phyloP scores from a whole-genome alignment of 495 filamentous ascomycete species.

The Aspergillus cristatus region DNA sequence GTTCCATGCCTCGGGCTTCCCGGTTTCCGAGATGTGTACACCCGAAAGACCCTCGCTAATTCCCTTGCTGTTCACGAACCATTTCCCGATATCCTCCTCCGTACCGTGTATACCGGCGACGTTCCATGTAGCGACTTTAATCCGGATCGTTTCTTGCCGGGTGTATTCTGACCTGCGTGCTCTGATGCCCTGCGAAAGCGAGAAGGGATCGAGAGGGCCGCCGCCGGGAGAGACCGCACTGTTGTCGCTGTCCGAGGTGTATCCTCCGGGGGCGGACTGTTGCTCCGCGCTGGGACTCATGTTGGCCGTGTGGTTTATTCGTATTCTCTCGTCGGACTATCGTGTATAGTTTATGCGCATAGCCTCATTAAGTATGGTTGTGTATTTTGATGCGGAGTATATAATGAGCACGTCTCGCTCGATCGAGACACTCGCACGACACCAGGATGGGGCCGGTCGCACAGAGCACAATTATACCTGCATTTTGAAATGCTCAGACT shows the following conservation, averaged over 20 bases:
- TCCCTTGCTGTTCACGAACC: slow-evolving; percentile 74
- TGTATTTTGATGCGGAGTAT: too few relatives aligned
- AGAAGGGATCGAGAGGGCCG: slow-evolving; percentile 24
- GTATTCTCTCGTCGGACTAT: too few relatives aligned
- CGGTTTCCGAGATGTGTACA: slow-evolving; percentile 11
- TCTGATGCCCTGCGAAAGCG: slow-evolving; percentile 53
- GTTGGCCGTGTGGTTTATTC: too few relatives aligned
- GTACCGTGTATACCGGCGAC: slow-evolving; percentile 74
- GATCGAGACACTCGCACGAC: too few relatives aligned
- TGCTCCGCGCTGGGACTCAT: neutral
- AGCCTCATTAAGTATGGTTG: too few relatives aligned
- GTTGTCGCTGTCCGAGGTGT: slow-evolving; percentile 17
- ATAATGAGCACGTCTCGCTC: too few relatives aligned
- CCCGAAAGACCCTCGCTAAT: slow-evolving; percentile 50
- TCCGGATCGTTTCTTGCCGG: slow-evolving; percentile 53
- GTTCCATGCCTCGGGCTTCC: slow-evolving; percentile 1
- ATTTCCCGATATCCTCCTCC: slow-evolving; percentile 74
- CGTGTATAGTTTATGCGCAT: too few relatives aligned
- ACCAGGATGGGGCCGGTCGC: too few relatives aligned
- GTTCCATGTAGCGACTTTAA: slow-evolving; percentile 94
- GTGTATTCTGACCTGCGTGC: slow-evolving; percentile 72
- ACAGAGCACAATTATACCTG: too few relatives aligned
- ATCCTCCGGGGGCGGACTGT: slow-evolving; percentile 4
- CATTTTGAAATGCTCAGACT: neutral
- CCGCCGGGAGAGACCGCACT: slow-evolving; percentile 5